Conservation (phyloP, 106 monocot species). For the Dioscorea alata region DNA sequence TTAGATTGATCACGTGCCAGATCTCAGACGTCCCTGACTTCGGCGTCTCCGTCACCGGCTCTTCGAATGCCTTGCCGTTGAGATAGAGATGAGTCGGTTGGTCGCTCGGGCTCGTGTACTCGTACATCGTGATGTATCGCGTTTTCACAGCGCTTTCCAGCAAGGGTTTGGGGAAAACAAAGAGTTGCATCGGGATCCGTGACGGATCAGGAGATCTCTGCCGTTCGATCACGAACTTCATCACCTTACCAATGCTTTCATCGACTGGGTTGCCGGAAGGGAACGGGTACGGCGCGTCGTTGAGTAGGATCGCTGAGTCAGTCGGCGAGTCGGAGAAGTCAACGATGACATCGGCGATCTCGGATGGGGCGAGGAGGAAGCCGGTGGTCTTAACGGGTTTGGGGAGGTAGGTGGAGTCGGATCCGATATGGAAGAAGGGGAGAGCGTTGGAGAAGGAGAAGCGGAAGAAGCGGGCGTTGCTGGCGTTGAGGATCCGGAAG, state of each 20-base stretch:
- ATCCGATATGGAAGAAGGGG: constrained; percentile 38
- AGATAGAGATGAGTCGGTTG: constrained; percentile 71
- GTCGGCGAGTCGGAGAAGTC: constrained; percentile 43
- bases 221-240: constrained; percentile 35
- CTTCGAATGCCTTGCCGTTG: constrained; percentile 48
- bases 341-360: constrained; percentile 61
- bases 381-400: constrained; percentile 14
- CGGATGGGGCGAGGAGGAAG: constrained; percentile 57
- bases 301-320: constrained; percentile 17
- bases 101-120: constrained; percentile 49
- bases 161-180: constrained; percentile 12
- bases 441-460: constrained; percentile 17
- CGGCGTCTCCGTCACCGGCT: constrained; percentile 77
- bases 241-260: constrained; percentile 41
- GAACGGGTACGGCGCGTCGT: constrained; percentile 63
- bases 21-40: constrained; percentile 56
- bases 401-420: constrained; percentile 40
- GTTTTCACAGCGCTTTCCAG: constrained; percentile 16
- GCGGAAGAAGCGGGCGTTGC: constrained; percentile 74
- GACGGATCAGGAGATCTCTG: constrained; percentile 17
- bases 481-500: constrained; percentile 85
- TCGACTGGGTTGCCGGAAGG: constrained; percentile 46
- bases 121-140: constrained; percentile 68
- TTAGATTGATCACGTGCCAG: constrained; percentile 90
- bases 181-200: constrained; percentile 23